A percentile compares a stretch with the other conserved stretches of the same genome.
phyloP scores from a whole-genome alignment of 352 stramenopile species.

The Globisporangium orthogonon region DNA sequence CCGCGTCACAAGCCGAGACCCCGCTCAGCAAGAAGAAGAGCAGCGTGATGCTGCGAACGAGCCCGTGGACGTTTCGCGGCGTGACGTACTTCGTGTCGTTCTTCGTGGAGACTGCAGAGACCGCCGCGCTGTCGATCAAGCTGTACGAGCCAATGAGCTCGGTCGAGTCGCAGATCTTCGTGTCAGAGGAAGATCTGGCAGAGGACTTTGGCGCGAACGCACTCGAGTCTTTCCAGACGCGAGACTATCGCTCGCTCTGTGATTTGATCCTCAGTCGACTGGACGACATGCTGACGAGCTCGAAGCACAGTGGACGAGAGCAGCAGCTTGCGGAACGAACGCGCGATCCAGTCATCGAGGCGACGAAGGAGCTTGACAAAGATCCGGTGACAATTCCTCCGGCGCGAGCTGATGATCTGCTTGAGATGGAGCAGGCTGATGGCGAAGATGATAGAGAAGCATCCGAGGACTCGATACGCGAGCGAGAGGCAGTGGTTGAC shows the following conservation, averaged over 20 bases:
- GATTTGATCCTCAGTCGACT: conserved; percentile 54
- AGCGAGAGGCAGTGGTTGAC: background rate
- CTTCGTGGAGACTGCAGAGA: conserved; percentile 36
- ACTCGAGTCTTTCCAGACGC: conserved; percentile 30
- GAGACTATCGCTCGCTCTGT: conserved; percentile 46
- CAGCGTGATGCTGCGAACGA: conserved; percentile 45
- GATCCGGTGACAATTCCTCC: background rate
- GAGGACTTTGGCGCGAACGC: conserved; percentile 47
- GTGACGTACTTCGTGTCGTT: conserved; percentile 83
- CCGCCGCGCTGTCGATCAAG: conserved; percentile 48
- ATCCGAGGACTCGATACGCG: background rate
- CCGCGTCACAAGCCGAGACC: conserved; percentile 4
- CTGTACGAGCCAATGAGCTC: conserved; percentile 77
- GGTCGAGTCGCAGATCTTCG: conserved; percentile 62
- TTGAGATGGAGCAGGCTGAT: conserved; percentile 2
- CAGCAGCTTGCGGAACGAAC: background rate
- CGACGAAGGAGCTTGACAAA: no score
- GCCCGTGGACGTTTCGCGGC: conserved; percentile 56
- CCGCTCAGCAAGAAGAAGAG: conserved; percentile 1
- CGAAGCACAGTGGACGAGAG: background rate
- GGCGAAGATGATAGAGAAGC: conserved; percentile 1
- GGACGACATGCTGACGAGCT: conserved; percentile 43
- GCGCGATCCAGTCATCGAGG: background rate
- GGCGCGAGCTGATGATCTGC: background rate
- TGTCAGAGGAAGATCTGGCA: conserved; percentile 45